Evolutionary conservation across 2,329 filamentous ascomycete species (phyloP), one percentile per base, ranked within the genome.

Genomic region (Taxawa tesnikishii): DNA sequence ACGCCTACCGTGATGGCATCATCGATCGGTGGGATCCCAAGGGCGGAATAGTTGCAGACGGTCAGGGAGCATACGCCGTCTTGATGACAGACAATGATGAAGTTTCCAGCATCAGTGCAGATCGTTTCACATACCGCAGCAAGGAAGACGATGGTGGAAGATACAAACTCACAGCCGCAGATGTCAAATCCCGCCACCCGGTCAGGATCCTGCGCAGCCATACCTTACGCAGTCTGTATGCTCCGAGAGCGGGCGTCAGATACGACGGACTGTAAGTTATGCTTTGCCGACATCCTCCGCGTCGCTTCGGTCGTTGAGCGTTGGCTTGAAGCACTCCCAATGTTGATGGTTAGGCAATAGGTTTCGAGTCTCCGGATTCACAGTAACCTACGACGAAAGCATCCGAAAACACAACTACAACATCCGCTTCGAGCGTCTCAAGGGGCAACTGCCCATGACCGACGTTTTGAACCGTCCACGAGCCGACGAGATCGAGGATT

Each of bases 221-320:
- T 38, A 53, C 48, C 6, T 43, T 63, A 34, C 53, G 51, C 19
- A 62, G 59, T 34, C 49, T 61, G 17, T 64, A 56, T 55, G 54
- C 57, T 8, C 63, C 63, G 3, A 56, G 55, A 37, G 60, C 58
- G 29, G 63, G 63, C 0, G 43, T 67, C 5, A 44, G 63, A 45
- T 67, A 66, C 37, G 63, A 67, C 30, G 63, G 63, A 29, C 37
- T 67, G 60, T 65, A 36, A 47, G 60, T 53, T 29, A n/a, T n/a
- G n/a, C n/a, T n/a, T n/a, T n/a, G n/a, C n/a, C n/a, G n/a, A n/a
- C n/a, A n/a, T n/a, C n/a, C n/a, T n/a, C n/a, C n/a, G n/a, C n/a
- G n/a, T n/a, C n/a, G n/a, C n/a, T n/a, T n/a, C n/a, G n/a, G n/a
- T n/a, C n/a, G n/a, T n/a, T n/a, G n/a, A n/a, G n/a, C n/a, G n/a